Evolutionary conservation across 1,284 basidiomycete species (phyloP).

Genomic region (Trichosporon coremiiforme): DNA sequence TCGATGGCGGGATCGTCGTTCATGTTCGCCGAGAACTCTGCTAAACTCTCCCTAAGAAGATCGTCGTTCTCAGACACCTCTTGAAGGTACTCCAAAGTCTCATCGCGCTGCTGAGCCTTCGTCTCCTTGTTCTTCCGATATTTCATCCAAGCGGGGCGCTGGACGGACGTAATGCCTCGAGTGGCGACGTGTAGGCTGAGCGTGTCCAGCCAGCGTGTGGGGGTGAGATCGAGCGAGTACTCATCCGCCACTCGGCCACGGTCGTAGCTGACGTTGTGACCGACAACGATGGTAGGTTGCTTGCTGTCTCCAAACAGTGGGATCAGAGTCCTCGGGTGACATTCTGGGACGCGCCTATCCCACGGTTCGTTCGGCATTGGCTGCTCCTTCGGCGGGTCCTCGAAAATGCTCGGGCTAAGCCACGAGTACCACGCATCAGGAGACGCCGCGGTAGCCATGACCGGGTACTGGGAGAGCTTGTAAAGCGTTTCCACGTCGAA

Average conservation of each 20-base stretch:
- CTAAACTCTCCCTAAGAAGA: slow-evolving; percentile 39
- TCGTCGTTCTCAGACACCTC: slow-evolving; percentile 61
- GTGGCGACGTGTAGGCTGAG: slow-evolving; percentile 94
- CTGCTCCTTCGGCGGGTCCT: slow-evolving; percentile 44
- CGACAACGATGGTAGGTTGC: slow-evolving; percentile 72
- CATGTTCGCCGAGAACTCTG: slow-evolving; percentile 46
- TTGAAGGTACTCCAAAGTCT: slow-evolving; percentile 53
- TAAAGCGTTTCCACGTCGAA: slow-evolving; percentile 97
- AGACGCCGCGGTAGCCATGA: slow-evolving; percentile 89
- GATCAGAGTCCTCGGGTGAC: slow-evolving; percentile 46
- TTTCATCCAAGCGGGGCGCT: slow-evolving; percentile 89
- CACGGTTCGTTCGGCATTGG: slow-evolving; percentile 29
- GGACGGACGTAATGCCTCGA: slow-evolving; percentile 91
- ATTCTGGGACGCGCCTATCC: slow-evolving; percentile 36
- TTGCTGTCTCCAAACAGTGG: slow-evolving; percentile 42
- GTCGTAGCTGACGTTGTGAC: slow-evolving; percentile 96
- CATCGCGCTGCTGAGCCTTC: slow-evolving; percentile 51
- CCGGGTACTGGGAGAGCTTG: slow-evolving; percentile 73
- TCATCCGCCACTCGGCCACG: slow-evolving; percentile 82
- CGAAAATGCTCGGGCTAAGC: slow-evolving; percentile 91
- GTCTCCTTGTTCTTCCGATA: slow-evolving; percentile 61
- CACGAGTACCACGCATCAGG: slow-evolving; percentile 89
- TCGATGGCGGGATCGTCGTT: slow-evolving; percentile 40
- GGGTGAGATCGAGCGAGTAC: slow-evolving; percentile 70
- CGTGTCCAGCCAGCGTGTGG: slow-evolving; percentile 88